phyloP scores from a whole-genome alignment of 2,329 filamentous ascomycete species.

The Cladosporium velox region DNA sequence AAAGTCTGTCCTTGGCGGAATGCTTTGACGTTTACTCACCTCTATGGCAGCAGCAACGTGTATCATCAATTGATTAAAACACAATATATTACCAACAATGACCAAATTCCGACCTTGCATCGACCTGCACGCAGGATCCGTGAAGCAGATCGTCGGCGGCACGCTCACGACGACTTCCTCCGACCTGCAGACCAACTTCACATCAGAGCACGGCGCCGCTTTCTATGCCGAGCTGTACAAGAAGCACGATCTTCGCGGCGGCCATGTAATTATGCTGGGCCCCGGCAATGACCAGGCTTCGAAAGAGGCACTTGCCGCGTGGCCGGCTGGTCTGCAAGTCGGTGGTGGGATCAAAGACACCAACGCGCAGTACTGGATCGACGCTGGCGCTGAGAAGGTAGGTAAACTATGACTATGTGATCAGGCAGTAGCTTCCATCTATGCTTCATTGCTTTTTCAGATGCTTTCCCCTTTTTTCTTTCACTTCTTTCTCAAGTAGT shows the following conservation, averaged over 20 bases:
- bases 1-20: conserved; percentile 16
- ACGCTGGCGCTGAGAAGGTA: conserved; percentile 86
- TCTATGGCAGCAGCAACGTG: not conserved
- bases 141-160: conserved; percentile 97
- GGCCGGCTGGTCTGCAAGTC: conserved; percentile 81
- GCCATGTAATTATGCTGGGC: conserved; percentile 96
- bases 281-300: conserved; percentile 82
- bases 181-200: conserved; percentile 82
- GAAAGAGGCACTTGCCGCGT: conserved; percentile 71
- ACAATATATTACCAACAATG: conserved; percentile 55
- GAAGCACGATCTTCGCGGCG: conserved; percentile 71
- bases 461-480: conserved; percentile 1
- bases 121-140: conserved; percentile 93
- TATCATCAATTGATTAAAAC: not conserved
- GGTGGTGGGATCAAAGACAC: conserved; percentile 88
- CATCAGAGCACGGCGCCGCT: conserved; percentile 77
- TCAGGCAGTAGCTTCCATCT: not conserved
- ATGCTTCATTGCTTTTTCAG: not conserved
- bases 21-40: not conserved
- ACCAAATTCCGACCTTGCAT: conserved; percentile 95
- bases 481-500: not conserved
- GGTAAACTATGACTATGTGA: conserved; percentile 31
- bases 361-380: conserved; percentile 86
- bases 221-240: conserved; percentile 83
- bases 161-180: conserved; percentile 65